A percentile compares a stretch with the other conserved stretches of the same genome.
Evolutionary conservation across 177 flowering plant species (phyloP).

Genomic region (Vitis hybrid): DNA sequence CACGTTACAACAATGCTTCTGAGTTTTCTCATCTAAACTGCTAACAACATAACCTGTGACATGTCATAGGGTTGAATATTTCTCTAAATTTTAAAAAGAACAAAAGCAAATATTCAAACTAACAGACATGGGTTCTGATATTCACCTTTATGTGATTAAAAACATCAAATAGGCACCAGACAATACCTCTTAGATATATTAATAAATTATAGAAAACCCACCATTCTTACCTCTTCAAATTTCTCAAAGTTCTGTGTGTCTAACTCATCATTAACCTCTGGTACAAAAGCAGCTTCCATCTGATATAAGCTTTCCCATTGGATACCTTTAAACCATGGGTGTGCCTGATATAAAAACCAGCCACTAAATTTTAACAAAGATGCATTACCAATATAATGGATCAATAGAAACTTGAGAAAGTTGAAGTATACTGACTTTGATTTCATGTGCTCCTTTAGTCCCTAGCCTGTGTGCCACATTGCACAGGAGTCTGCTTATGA

Average conservation of each 20-base stretch:
- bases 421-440: conserved; percentile 23
- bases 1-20: no score
- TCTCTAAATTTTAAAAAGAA: no score
- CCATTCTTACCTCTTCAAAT: conserved; percentile 6
- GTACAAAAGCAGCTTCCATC: conserved; percentile 56
- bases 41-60: no score
- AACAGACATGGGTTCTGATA: no score
- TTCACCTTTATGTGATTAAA: no score
- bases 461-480: conserved; percentile 47
- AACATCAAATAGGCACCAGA: not conserved
- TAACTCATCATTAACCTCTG: conserved; percentile 55
- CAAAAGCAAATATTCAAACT: no score
- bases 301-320: conserved; percentile 52
- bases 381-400: not conserved
- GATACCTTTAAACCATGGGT: conserved; percentile 49
- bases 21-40: no score
- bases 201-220: not conserved
- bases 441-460: conserved; percentile 42
- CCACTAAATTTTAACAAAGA: not conserved
- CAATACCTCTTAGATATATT: not conserved
- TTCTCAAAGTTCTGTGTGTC: conserved; percentile 42
- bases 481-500: conserved; percentile 40
- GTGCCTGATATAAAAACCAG: conserved; percentile 26
- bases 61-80: no score
- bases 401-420: not conserved